These are phyloP conservation scores for Athelia psychrophila DNA, from an alignment of 1,284 basidiomycete species.

Conservation along the genomic window DNA sequence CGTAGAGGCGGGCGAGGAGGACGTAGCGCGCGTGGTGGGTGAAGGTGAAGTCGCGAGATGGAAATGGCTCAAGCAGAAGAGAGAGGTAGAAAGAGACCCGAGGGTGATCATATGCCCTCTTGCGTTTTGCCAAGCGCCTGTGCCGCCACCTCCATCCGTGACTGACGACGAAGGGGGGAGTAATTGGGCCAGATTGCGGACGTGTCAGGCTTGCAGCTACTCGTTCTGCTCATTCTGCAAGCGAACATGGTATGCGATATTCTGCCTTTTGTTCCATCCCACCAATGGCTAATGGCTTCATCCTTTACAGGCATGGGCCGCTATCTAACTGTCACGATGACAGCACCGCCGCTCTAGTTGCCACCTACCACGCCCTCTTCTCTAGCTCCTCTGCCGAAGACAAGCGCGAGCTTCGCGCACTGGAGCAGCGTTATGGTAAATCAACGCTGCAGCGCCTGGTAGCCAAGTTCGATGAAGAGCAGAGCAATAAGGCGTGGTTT, in stretches of 20 bases:
- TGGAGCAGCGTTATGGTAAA: constrained; percentile 66
- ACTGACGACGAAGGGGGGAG: constrained; percentile 42
- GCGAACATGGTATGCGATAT: constrained; percentile 58
- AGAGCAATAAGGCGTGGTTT: constrained; percentile 64
- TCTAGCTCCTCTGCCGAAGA: constrained; percentile 36
- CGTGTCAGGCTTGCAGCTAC: constrained; percentile 63
- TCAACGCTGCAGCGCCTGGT: constrained; percentile 55
- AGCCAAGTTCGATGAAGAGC: constrained; percentile 59
- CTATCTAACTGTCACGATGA: constrained; percentile 62
- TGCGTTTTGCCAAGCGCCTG: constrained; percentile 66
- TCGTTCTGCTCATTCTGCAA: constrained; percentile 75
- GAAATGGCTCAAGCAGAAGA: constrained; percentile 72
- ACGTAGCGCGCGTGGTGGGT: constrained; percentile 67
- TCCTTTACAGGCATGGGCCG: constrained; percentile 68
- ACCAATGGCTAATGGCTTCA: background rate
- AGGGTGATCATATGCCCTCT: constrained; percentile 74
- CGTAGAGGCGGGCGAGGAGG: constrained; percentile 61
- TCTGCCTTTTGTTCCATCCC: constrained; percentile 1
- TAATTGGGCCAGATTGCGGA: constrained; percentile 66
- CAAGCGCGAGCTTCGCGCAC: constrained; percentile 30
- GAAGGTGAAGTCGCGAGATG: constrained; percentile 63
- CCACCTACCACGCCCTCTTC: constrained; percentile 56
- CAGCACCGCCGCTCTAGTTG: constrained; percentile 55
- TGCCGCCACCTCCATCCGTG: constrained; percentile 46
- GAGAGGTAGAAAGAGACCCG: constrained; percentile 73